phyloP scores from a whole-genome alignment of 192 early-diverging fungal genomes.

The Backusella tarrabulga region DNA sequence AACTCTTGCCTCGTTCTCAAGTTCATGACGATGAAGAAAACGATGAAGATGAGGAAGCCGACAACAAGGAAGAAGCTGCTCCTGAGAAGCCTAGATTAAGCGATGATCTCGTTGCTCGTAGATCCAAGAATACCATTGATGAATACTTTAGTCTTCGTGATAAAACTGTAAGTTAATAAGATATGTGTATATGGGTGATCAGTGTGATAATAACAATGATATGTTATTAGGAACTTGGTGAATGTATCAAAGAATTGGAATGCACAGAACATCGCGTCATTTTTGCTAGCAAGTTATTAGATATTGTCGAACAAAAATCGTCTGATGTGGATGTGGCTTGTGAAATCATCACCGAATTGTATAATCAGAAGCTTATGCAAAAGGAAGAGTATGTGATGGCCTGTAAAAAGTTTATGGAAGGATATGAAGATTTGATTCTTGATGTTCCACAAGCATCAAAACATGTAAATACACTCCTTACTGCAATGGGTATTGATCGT shows the following conservation, averaged over 20 bases:
- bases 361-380: constrained; percentile 19
- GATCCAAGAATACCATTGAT: constrained; percentile 31
- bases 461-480: constrained; percentile 27
- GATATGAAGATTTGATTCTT: constrained; percentile 36
- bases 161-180: constrained; percentile 22
- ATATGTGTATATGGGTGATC: neutral
- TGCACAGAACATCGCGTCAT: constrained; percentile 4
- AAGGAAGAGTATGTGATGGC: constrained; percentile 23
- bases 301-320: constrained; percentile 24
- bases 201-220: neutral
- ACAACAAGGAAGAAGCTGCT: neutral
- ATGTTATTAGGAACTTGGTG: constrained; percentile 15
- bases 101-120: constrained; percentile 23
- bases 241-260: constrained; percentile 28
- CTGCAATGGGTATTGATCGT: constrained; percentile 14
- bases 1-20: constrained; percentile 30
- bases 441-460: constrained; percentile 39
- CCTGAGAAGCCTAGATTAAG: constrained; percentile 16
- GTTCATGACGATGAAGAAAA: neutral
- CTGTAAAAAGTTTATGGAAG: constrained; percentile 29
- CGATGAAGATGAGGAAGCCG: neutral
- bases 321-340: constrained; percentile 20
- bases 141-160: constrained; percentile 35
- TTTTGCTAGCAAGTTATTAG: constrained; percentile 24
- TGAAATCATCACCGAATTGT: constrained; percentile 17